A percentile compares a stretch with the other conserved stretches of the same genome.
These are phyloP conservation scores for Amanita molliuscula DNA, from an alignment of 768 basidiomycete genomes.

Conservation along the genomic window DNA sequence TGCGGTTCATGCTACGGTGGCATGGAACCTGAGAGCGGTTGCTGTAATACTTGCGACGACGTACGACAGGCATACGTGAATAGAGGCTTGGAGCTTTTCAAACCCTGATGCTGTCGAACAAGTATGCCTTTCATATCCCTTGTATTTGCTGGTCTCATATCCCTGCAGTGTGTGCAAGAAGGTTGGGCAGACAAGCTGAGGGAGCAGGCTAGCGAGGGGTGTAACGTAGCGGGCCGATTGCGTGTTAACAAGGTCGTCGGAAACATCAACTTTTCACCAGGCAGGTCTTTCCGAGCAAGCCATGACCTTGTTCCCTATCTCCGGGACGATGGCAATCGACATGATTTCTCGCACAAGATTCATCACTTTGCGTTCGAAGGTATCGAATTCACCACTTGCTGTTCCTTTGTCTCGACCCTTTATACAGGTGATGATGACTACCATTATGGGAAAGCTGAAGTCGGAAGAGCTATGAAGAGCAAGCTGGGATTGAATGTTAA, in stretches of 20 bases:
- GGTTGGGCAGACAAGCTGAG: conserved; percentile 92
- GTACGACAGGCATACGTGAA: conserved; percentile 85
- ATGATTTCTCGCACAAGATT: conserved; percentile 89
- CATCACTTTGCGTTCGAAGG: conserved; percentile 73
- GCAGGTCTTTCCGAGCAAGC: conserved; percentile 83
- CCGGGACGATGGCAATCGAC: conserved; percentile 74
- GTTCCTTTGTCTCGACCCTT: neutral
- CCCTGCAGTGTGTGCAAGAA: conserved; percentile 73
- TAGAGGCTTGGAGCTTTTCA: conserved; percentile 93
- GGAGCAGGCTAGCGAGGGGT: conserved; percentile 90
- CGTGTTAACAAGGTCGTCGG: conserved; percentile 97
- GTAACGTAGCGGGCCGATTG: conserved; percentile 84
- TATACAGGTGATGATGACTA: conserved; percentile 68
- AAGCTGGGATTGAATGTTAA: conserved; percentile 64
- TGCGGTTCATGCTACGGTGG: conserved; percentile 98
- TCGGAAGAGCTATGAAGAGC: conserved; percentile 53
- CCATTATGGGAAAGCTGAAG: conserved; percentile 51
- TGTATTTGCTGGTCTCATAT: neutral
- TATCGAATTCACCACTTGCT: conserved; percentile 10
- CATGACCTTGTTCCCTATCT: conserved; percentile 94
- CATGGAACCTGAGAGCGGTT: conserved; percentile 59
- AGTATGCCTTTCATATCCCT: conserved; percentile 26
- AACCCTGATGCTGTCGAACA: conserved; percentile 90
- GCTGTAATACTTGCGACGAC: conserved; percentile 95
- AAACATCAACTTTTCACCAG: conserved; percentile 91